A percentile compares a stretch with the other conserved stretches of the same genome.
These are phyloP conservation scores for Tetratostichococcus sp. DNA, from an alignment of 139 green algal species.

Conservation along the genomic window DNA sequence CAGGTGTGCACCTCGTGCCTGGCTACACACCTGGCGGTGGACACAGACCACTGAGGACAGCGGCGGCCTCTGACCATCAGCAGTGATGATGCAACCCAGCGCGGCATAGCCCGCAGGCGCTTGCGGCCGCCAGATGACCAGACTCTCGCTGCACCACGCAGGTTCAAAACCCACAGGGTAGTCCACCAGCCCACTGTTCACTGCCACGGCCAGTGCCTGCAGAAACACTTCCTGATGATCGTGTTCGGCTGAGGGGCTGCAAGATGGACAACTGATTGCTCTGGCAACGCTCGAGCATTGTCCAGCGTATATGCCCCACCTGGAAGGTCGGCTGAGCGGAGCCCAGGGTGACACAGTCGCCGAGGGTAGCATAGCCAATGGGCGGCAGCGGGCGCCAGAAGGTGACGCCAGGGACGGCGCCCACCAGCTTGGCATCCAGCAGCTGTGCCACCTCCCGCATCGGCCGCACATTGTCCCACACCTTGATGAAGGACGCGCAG, in stretches of 20 bases:
- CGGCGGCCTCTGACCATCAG: conserved; percentile 16
- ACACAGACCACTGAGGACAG: conserved; percentile 41
- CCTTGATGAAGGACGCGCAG: conserved; percentile 52
- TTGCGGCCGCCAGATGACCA: conserved; percentile 65
- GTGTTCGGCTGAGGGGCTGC: too few species aligned
- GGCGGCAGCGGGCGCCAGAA: conserved; percentile 76
- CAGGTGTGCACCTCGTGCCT: too few species aligned
- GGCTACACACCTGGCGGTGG: conserved; percentile 8
- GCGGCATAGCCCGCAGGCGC: conserved; percentile 61
- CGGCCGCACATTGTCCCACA: conserved; percentile 51
- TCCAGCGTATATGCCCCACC: conserved; percentile 9
- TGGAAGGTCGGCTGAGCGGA: conserved; percentile 46
- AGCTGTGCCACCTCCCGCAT: background rate
- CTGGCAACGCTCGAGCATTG: too few species aligned
- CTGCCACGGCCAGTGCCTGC: conserved; percentile 65
- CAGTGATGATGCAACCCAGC: conserved; percentile 66
- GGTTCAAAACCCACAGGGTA: conserved; percentile 50
- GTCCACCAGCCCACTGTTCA: conserved; percentile 71
- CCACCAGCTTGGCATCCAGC: conserved; percentile 30
- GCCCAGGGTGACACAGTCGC: conserved; percentile 65
- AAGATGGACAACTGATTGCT: too few species aligned
- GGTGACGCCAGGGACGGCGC: conserved; percentile 50
- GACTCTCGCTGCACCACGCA: conserved; percentile 34
- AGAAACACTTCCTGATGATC: background rate
- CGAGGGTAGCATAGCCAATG: conserved; percentile 68